Evolutionary conservation across 495 filamentous ascomycete species (phyloP).

Genomic region (Collariella sp.): DNA sequence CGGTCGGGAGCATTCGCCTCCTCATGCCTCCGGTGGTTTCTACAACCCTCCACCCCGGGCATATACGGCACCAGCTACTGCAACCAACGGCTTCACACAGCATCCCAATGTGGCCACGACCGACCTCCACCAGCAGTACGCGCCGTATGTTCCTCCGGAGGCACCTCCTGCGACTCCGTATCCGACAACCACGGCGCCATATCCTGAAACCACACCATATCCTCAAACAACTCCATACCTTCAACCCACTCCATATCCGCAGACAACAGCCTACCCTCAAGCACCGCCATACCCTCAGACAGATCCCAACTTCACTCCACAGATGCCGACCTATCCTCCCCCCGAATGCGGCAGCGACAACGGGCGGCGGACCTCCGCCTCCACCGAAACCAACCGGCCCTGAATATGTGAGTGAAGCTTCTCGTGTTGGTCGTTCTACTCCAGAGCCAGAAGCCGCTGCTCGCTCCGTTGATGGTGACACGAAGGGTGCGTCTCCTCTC

Average conservation of each 20-base stretch:
- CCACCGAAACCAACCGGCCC: constrained; percentile 17
- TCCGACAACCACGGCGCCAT: constrained; percentile 3
- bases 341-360: constrained; percentile 13
- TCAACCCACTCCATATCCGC: no score
- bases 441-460: constrained; percentile 18
- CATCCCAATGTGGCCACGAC: constrained; percentile 31
- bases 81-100: constrained; percentile 30
- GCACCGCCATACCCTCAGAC: background rate
- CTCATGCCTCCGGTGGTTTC: constrained; percentile 45
- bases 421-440: constrained; percentile 23
- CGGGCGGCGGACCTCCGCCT: constrained; percentile 12
- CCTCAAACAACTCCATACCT: no score
- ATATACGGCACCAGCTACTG: constrained; percentile 4
- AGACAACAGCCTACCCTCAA: constrained; percentile 24
- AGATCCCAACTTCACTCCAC: constrained; percentile 26
- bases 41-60: constrained; percentile 34
- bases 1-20: constrained; percentile 38
- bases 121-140: constrained; percentile 25
- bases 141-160: constrained; percentile 25
- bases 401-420: constrained; percentile 35
- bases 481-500: constrained; percentile 28
- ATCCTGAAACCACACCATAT: constrained; percentile 23
- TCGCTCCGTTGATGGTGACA: constrained; percentile 12
- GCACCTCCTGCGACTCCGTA: background rate
- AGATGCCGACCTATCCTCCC: constrained; percentile 26